Conservation (phyloP, 2,329 filamentous ascomycete species). For the Tolypocladium ophioglossoides region DNA sequence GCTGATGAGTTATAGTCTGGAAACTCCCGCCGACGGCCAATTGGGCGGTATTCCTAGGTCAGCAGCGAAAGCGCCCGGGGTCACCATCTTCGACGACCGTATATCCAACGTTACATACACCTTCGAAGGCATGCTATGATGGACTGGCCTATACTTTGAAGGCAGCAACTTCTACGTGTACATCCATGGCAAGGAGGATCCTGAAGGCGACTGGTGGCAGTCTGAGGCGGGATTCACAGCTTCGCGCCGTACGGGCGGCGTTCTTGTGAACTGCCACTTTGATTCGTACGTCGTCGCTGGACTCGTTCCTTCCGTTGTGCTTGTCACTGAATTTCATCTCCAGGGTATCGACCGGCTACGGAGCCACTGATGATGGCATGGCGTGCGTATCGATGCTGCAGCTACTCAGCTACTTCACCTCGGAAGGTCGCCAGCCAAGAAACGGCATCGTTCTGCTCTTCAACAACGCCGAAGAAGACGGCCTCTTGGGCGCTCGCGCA, state of each 20-base stretch:
- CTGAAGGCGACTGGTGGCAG: conserved; percentile 64
- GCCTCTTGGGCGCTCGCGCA: conserved; percentile 73
- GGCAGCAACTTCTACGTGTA: conserved; percentile 89
- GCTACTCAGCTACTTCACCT: conserved; percentile 77
- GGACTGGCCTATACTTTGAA: conserved; percentile 68
- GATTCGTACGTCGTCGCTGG: conserved; percentile 44
- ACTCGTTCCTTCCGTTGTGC: no score
- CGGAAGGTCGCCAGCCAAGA: conserved; percentile 58
- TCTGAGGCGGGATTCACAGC: conserved; percentile 26
- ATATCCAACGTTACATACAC: conserved; percentile 65
- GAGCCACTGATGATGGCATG: conserved; percentile 89
- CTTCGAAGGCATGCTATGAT: conserved; percentile 10
- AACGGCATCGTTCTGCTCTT: conserved; percentile 75
- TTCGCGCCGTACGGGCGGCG: conserved; percentile 56
- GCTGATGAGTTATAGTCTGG: conserved; percentile 1
- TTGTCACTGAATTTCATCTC: conserved; percentile 7
- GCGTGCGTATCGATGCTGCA: conserved; percentile 82
- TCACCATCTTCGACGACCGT: conserved; percentile 69
- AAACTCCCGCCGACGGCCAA: background rate
- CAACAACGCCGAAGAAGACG: conserved; percentile 96
- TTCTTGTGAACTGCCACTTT: conserved; percentile 91
- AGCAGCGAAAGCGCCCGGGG: conserved; percentile 16
- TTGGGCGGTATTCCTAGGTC: no score
- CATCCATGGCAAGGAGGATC: conserved; percentile 70
- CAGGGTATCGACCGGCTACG: conserved; percentile 82